Base-by-base conservation (phyloP, 371 early-diverging fungal species). In the Phascolomyces articulosus region DNA sequence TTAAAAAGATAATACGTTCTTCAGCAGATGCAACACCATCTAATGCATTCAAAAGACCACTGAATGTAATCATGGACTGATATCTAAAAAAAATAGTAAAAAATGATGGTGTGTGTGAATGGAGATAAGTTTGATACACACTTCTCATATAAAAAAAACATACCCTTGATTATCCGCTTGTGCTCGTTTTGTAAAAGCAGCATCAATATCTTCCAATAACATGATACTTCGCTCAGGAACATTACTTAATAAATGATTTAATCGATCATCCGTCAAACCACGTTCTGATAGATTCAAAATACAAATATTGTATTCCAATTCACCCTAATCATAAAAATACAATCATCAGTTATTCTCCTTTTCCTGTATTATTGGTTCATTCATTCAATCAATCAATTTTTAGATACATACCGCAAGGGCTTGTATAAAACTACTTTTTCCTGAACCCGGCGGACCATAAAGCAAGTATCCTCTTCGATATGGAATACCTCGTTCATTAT, bases 1-100 rank as follows among this genome's bases (percentile, higher is more conserved):
- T 99, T 95, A 99, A 98, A 71, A 99, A 95, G 27, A 98, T 91
- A 53, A 99, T 91, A 40, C 99, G 89, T 67, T 98, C 99, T 75
- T 99, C 98, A 48, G 97, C 89, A 4, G 98, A 95, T 9, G 97
- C 96, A 34, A 99, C 99, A 21, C 99, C 99, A 68, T 99, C 99
- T 53, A 99, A 77, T 1, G 99, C 98, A 74, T 99, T 99, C 53
- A 99, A 86, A 13, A 99, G 87, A 4, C 99, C 99, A 66, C 94
- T 91, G 76, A 99, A 98, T 0, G 99, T 99, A 18, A 99, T 93
- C 91, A 95, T 95, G 10, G 98, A 96, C 60, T 91, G 93, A 70
- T 89, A 90, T 54, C 69, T 69, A 44, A 13, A 58, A 40, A 11
- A 60, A n/a, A 44, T n/a, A n/a, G 44, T n/a, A 55, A 15, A n/a